Evolutionary conservation across 2,329 filamentous ascomycete genomes (phyloP), one percentile per base, ranked within the genome.

Genomic region (Fusarium staphyleae): DNA sequence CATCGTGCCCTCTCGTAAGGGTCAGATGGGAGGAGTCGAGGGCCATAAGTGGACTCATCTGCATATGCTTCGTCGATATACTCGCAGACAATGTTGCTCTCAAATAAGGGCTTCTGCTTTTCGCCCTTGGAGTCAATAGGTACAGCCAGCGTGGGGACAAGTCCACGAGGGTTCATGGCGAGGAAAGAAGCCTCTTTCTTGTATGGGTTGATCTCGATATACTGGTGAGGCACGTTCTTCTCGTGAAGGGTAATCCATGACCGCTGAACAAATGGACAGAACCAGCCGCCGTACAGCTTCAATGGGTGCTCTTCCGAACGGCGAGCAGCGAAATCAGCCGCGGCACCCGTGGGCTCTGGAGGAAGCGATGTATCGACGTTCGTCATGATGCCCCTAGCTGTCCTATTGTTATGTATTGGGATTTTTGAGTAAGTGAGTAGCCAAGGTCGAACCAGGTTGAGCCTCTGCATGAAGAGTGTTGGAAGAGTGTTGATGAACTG

Each of bases 161-260:
- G 78, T 1, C 89, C 89, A 11, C 88, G 83, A 0, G 89, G 89
- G 67, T 93, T 93, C 57, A 93, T 77, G 8, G 80, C 78, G 16
- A 93, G 77, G 22, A 92, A 86, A 1, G 82, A 85, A 3, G 82
- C 73, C 0, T 84, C 85, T 67, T 93, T 93, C 71, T 86, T 77
- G 76, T 92, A 92, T 0, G 89, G 89, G 71, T 92, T 91, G 53
- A 91, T 87, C 76, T 90, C 87, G 59, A 89, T 78, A 70, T 90
- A 91, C 74, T 92, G 86, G 69, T 93, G 87, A 13, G 84, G 82
- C 24, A 91, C 87, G 2, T 78, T 74, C 71, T 93, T 92, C 70
- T 92, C 89, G 66, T 86, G 81, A 10, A 93, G 79, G 1, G 87
- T 83, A 55, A 91, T 86, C 87, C 89, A 91, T 12, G 81, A 80